Evolutionary conservation across 345 rosid genomes (phyloP).

Genomic region (Boechera stricta): DNA sequence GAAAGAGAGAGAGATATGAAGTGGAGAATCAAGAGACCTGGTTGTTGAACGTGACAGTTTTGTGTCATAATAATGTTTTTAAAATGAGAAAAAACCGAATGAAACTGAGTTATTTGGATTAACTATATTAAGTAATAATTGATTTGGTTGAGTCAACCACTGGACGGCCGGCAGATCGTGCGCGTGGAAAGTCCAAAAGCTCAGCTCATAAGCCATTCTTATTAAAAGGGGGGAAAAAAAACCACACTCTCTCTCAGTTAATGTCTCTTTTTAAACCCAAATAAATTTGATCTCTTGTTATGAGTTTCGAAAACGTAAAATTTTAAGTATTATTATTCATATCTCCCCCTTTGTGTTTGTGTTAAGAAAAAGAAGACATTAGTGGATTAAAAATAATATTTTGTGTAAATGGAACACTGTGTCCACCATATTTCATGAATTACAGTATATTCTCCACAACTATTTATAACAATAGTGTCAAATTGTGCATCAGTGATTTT

Average conservation of each 20-base stretch:
- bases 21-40: slow-evolving; percentile 43
- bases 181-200: slow-evolving; percentile 33
- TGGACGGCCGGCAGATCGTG: slow-evolving; percentile 49
- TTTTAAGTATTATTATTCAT: too few species aligned
- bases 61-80: slow-evolving; percentile 19
- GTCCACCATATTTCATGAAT: neutral
- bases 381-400: neutral
- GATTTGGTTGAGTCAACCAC: slow-evolving; percentile 40
- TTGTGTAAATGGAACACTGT: neutral
- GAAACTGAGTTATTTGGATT: slow-evolving; percentile 27
- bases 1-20: slow-evolving; percentile 27
- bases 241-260: slow-evolving; percentile 6
- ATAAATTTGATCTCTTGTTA: neutral
- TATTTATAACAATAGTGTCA: neutral
- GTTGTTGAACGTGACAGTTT: slow-evolving; percentile 48
- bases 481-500: neutral
- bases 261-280: neutral
- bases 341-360: neutral
- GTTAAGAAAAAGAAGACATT: neutral
- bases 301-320: neutral
- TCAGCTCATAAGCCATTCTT: slow-evolving; percentile 24
- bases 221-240: neutral
- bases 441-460: neutral
- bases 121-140: slow-evolving; percentile 32
- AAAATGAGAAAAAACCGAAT: neutral